These are phyloP conservation scores for Penicillium sp. DNA, from an alignment of 2,329 filamentous ascomycete species.

Conservation along the genomic window DNA sequence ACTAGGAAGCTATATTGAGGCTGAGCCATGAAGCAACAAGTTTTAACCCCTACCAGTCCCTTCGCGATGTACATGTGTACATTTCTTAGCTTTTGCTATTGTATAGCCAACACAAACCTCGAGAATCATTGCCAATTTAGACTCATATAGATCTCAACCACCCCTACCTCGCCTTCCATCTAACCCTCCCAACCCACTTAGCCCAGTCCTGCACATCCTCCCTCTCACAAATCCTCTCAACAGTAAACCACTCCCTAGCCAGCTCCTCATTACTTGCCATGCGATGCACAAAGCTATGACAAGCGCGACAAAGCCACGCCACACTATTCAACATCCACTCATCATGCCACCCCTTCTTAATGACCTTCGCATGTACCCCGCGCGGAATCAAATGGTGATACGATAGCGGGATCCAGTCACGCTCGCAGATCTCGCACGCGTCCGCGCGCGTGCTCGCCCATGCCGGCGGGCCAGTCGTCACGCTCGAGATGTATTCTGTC, in stretches of 20 bases:
- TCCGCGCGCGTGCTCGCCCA: constrained; percentile 56
- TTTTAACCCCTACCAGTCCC: not conserved
- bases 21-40: not conserved
- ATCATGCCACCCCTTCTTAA: constrained; percentile 76
- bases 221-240: constrained; percentile 66
- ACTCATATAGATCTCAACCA: constrained; percentile 23
- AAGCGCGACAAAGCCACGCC: constrained; percentile 81
- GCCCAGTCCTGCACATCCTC: constrained; percentile 71
- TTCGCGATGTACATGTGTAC: not conserved
- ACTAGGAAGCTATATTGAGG: not conserved
- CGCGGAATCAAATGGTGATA: constrained; percentile 88
- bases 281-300: constrained; percentile 77
- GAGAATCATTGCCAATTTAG: not conserved
- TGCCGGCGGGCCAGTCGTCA: constrained; percentile 61
- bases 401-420: constrained; percentile 71
- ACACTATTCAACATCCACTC: constrained; percentile 74
- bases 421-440: constrained; percentile 72
- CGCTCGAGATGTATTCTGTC: constrained; percentile 57
- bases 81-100: not conserved
- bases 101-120: not conserved
- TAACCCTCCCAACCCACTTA: constrained; percentile 67
- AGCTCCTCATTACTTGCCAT: constrained; percentile 74
- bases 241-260: constrained; percentile 68
- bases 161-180: constrained; percentile 65
- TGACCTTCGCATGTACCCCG: constrained; percentile 69